These are phyloP conservation scores for Diaporthe caulivora DNA, from an alignment of 2,329 filamentous ascomycete genomes.

Conservation along the genomic window DNA sequence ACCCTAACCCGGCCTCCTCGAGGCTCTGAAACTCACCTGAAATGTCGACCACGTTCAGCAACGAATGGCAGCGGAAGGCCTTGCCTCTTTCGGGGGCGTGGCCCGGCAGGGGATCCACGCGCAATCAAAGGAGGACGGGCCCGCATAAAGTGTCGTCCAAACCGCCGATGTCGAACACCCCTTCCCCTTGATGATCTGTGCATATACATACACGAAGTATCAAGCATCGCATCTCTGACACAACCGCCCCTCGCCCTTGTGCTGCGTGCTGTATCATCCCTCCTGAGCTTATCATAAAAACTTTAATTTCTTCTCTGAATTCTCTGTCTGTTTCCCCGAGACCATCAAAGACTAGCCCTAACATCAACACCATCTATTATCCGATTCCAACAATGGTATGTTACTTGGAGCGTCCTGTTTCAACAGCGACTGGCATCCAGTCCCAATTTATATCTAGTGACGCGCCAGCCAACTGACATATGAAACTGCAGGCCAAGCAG, in stretches of 20 bases:
- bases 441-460: neutral
- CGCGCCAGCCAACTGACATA: neutral
- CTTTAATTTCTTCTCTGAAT: neutral
- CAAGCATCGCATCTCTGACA: conserved; percentile 6
- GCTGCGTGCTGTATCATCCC: neutral
- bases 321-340: neutral
- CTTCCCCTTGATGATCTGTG: conserved; percentile 30
- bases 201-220: conserved; percentile 25
- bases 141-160: conserved; percentile 31
- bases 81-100: conserved; percentile 23
- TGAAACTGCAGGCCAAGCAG: conserved; percentile 29
- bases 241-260: conserved; percentile 6
- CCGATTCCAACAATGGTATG: conserved; percentile 15
- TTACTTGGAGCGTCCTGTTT: neutral
- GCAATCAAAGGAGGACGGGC: conserved; percentile 28
- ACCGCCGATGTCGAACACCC: conserved; percentile 6
- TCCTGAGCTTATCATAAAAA: conserved; percentile 9
- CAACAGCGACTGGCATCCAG: too few species aligned
- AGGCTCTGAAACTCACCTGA: conserved; percentile 13
- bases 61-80: conserved; percentile 21
- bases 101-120: conserved; percentile 29
- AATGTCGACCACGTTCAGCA: conserved; percentile 5
- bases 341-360: neutral
- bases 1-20: neutral
- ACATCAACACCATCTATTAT: neutral